Evolutionary conservation across 1,284 basidiomycete species (phyloP).

Genomic region (Cystobasidium slooffiae): DNA sequence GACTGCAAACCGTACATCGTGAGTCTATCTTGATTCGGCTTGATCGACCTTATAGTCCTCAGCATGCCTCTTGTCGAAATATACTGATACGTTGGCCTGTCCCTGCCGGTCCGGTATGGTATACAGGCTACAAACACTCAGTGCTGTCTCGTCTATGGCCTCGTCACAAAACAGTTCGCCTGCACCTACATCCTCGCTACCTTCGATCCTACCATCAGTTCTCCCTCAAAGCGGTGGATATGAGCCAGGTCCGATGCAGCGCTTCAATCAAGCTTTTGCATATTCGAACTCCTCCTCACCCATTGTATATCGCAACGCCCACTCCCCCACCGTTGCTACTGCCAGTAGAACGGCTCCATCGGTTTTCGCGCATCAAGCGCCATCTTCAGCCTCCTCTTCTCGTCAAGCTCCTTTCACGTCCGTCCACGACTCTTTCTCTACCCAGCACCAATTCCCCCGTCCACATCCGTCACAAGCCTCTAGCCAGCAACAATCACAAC

Average conservation of each 20-base stretch:
- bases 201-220: too few species aligned
- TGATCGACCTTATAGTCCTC: neutral
- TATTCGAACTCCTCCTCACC: neutral
- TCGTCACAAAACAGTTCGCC: neutral
- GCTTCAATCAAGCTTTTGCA: constrained; percentile 18
- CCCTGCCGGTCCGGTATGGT: neutral
- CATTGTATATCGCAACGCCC: too few species aligned
- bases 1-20: constrained; percentile 25
- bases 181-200: neutral
- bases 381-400: too few species aligned
- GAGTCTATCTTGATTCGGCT: neutral
- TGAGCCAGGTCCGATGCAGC: constrained; percentile 9
- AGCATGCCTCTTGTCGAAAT: neutral
- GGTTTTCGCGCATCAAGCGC: neutral
- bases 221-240: neutral
- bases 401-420: neutral
- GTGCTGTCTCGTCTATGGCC: constrained; percentile 1
- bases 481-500: neutral
- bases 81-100: neutral
- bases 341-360: neutral
- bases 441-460: neutral
- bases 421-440: neutral
- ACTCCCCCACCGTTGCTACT: neutral
- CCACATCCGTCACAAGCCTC: neutral
- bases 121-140: neutral